Percentiles rank a stretch among this genome's conserved stretches.
These are phyloP conservation scores for Cryptomeria japonica DNA, from an alignment of 75 land plant genomes.

Conservation along the genomic window DNA sequence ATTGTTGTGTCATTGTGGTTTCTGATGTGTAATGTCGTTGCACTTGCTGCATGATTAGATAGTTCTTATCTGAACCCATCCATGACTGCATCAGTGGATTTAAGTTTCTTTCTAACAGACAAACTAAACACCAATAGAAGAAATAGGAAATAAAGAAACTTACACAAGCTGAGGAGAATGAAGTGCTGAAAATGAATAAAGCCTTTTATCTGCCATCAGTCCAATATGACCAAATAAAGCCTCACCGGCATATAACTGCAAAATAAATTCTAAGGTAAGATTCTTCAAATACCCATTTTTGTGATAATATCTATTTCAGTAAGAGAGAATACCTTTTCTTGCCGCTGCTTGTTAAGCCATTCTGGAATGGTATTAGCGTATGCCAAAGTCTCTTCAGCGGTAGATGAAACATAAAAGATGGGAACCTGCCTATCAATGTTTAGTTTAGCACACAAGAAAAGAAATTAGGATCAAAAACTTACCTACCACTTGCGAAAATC, in stretches of 20 bases:
- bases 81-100: background rate
- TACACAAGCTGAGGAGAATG: constrained; percentile 63
- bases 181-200: constrained; percentile 58
- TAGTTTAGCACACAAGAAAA: background rate
- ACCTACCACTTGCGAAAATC: background rate
- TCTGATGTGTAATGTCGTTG: too few species aligned
- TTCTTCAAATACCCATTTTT: background rate
- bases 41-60: too few species aligned
- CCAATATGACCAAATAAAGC: constrained; percentile 75
- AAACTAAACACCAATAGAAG: background rate
- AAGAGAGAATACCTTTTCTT: constrained; percentile 64
- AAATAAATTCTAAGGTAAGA: constrained; percentile 11
- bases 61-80: too few species aligned
- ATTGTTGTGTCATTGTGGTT: too few species aligned
- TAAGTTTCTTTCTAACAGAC: background rate
- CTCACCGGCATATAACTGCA: constrained; percentile 82
- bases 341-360: constrained; percentile 79
- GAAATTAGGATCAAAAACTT: constrained; percentile 1
- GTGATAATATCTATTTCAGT: constrained; percentile 25
- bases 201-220: constrained; percentile 53
- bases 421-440: constrained; percentile 56
- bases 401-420: constrained; percentile 69
- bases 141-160: constrained; percentile 18
- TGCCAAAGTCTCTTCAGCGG: constrained; percentile 78
- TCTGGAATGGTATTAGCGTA: constrained; percentile 81